phyloP scores from a whole-genome alignment of 2,329 filamentous ascomycete genomes.

The Trichoderma semiorbis region DNA sequence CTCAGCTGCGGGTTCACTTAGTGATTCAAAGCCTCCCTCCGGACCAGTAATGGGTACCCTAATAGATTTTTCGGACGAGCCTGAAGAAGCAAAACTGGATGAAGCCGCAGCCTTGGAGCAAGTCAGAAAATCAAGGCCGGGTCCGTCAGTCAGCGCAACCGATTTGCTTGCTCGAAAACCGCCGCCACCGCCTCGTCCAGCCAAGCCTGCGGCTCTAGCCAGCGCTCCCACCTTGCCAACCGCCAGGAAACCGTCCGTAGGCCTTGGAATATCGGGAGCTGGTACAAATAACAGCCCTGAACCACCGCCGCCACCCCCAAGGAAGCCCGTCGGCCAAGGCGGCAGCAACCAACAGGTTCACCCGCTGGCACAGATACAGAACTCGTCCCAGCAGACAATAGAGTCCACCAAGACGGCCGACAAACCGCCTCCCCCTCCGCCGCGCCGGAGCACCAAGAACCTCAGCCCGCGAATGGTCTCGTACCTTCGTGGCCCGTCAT shows the following conservation, averaged over 20 bases:
- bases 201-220: slow-evolving; percentile 55
- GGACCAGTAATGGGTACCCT: slow-evolving; percentile 53
- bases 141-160: slow-evolving; percentile 26
- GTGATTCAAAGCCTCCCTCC: slow-evolving; percentile 25
- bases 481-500: slow-evolving; percentile 31
- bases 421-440: slow-evolving; percentile 34
- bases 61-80: slow-evolving; percentile 59
- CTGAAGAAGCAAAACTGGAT: slow-evolving; percentile 37
- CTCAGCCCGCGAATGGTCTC: slow-evolving; percentile 31
- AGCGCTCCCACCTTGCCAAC: slow-evolving; percentile 37
- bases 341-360: slow-evolving; percentile 31
- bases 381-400: slow-evolving; percentile 35
- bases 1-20: slow-evolving; percentile 20
- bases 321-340: slow-evolving; percentile 30
- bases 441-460: slow-evolving; percentile 38
- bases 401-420: slow-evolving; percentile 20
- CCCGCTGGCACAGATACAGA: slow-evolving; percentile 41
- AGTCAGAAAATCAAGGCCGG: slow-evolving; percentile 25
- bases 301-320: slow-evolving; percentile 36
- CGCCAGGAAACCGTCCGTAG: slow-evolving; percentile 23
- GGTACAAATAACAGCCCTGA: slow-evolving; percentile 8
- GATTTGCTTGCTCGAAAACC: slow-evolving; percentile 33
- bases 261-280: slow-evolving; percentile 15
- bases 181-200: slow-evolving; percentile 52
- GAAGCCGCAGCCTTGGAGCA: slow-evolving; percentile 33